phyloP scores from a whole-genome alignment of 2,329 filamentous ascomycete species.

The Penicillium sp. region DNA sequence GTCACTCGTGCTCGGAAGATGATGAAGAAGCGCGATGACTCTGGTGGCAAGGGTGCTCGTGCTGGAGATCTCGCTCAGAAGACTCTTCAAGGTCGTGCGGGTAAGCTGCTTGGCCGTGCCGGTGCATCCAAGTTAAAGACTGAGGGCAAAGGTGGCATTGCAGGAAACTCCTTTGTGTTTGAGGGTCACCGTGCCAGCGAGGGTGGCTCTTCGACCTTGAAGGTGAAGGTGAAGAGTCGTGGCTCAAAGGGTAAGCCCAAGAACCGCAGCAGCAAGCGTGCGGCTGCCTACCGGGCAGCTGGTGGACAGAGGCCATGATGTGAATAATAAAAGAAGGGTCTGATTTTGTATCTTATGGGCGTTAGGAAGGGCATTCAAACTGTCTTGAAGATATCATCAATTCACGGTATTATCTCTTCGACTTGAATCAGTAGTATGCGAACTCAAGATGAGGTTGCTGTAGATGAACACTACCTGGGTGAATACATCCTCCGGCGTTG shows the following conservation, averaged over 20 bases:
- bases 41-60: conserved; percentile 23
- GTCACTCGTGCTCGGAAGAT: conserved; percentile 82
- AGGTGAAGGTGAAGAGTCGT: conserved; percentile 42
- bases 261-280: conserved; percentile 45
- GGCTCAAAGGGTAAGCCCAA: conserved; percentile 45
- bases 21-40: conserved; percentile 45
- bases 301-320: conserved; percentile 35
- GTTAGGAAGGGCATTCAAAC: conserved; percentile 26
- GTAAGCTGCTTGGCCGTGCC: conserved; percentile 41
- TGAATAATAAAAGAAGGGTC: conserved; percentile 7
- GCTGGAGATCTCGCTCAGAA: conserved; percentile 31
- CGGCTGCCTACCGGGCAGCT: conserved; percentile 45
- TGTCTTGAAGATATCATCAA: conserved; percentile 16
- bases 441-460: too few species aligned
- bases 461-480: too few species aligned
- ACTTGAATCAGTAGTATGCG: neutral
- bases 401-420: conserved; percentile 2
- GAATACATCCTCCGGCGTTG: too few species aligned
- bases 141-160: conserved; percentile 30
- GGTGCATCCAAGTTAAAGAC: conserved; percentile 41
- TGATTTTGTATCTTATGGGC: conserved; percentile 22
- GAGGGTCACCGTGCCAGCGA: conserved; percentile 49
- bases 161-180: conserved; percentile 44
- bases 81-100: conserved; percentile 44
- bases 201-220: conserved; percentile 33